Conservation (phyloP, 108 stramenopile genomes). For the Epithemia pelagica region DNA sequence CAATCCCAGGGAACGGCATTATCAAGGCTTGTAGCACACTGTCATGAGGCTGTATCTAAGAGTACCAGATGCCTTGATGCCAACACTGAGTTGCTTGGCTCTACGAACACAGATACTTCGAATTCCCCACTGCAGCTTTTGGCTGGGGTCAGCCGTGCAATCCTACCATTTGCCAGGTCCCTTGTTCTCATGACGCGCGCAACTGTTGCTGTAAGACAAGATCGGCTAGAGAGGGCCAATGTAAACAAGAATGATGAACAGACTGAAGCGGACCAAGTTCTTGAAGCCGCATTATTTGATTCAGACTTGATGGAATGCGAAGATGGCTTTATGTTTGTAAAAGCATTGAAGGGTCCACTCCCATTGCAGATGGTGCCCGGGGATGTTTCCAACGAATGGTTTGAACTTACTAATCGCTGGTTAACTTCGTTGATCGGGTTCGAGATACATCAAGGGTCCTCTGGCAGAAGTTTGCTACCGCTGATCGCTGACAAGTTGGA, state of each 20-base stretch:
- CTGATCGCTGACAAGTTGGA: slow-evolving; percentile 1
- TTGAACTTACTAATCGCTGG: slow-evolving; percentile 55
- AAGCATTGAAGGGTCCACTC: slow-evolving; percentile 60
- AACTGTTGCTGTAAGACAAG: slow-evolving; percentile 39
- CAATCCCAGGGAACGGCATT: slow-evolving; percentile 39
- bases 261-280: slow-evolving; percentile 4
- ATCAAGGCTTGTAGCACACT: slow-evolving; percentile 34
- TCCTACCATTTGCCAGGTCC: slow-evolving; percentile 73
- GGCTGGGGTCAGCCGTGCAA: slow-evolving; percentile 50
- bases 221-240: slow-evolving; percentile 29
- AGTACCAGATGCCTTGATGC: slow-evolving; percentile 11
- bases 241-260: neutral
- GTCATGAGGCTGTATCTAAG: slow-evolving; percentile 17
- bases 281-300: slow-evolving; percentile 22
- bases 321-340: slow-evolving; percentile 67
- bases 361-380: slow-evolving; percentile 43
- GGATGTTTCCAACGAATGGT: slow-evolving; percentile 28
- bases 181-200: slow-evolving; percentile 71
- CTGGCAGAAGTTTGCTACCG: slow-evolving; percentile 42
- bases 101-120: neutral
- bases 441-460: slow-evolving; percentile 71
- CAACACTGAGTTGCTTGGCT: slow-evolving; percentile 6
- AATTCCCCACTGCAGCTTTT: slow-evolving; percentile 24
- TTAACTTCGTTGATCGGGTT: slow-evolving; percentile 37
- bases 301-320: slow-evolving; percentile 51